Evolutionary conservation across 2,329 filamentous ascomycete species (phyloP), one percentile per base, ranked within the genome.

Genomic region (Cordyceps tenuipes): DNA sequence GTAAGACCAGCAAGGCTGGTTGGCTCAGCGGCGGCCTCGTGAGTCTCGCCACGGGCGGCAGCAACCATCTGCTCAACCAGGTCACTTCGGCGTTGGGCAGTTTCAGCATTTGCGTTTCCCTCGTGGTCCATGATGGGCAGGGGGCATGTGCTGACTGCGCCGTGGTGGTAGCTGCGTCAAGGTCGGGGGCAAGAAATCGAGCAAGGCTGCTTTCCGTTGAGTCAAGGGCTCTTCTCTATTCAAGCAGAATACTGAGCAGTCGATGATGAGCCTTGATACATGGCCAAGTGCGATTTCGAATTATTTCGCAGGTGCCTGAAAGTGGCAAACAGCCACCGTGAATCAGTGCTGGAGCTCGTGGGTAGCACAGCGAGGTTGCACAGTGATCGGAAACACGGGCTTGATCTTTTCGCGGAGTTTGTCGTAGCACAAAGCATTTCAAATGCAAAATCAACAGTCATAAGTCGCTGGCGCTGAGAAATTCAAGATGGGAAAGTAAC

Each of bases 1-100:
- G 84, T 82, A 61, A 81, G 70, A 5, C 64, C 68, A 13, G 67
- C 66, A 8, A 64, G 68, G 53, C 59, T 57, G 51, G 26, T 61
- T 49, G 57, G 61, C 49, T 41, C 61, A 1, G 23, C 44, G n/a
- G 62, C 61, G 3, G 51, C 46, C 0, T 48, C 64, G 49, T 60
- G 17, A 23, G 59, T 51, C 5, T 54, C 61, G 15, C 57, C 59
- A 41, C 71, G 70, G 5, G 72, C 70, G 1, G 67, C 70, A 15
- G 67, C 66, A 9, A 73, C 66, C 68, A 71, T 69, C 58, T 63
- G 65, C 52, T 66, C 62, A 50, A 71, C 66, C 8, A 73, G 59
- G 7, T 60, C 63, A 23, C 67, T 65, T 43, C 68, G 69, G 17
- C 60, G 65, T 26, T 69, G 64, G 15, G 64, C 66, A 57, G 60